Base-by-base conservation (phyloP, 805 yeast genomes). In the Ascoidea asiatica region DNA sequence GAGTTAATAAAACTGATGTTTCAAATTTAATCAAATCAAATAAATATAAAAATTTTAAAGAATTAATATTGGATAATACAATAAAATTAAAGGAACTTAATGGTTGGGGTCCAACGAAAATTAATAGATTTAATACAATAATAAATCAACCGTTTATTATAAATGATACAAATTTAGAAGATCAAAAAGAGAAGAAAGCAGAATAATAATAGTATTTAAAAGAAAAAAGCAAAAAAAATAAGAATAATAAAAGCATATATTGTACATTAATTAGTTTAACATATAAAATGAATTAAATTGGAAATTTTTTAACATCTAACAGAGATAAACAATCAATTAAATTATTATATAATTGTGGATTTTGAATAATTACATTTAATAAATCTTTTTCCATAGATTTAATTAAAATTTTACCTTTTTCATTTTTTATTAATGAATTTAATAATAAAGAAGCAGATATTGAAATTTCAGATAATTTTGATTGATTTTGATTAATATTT, bases 1-100 rank as follows among this genome's bases (percentile, higher is more conserved):
- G 71, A 11, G 62, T 75, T 20, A 75, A 74, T 53, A 75, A 74
- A 52, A 73, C 79, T 0, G 78, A 75, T 50, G 72, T 75, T 17
- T 63, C 68, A 19, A 72, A 71, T 46, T 56, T 74, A 21, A 73
- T 77, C 5, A 72, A 71, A 48, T 72, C 65, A 49, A 70, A 70
- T 39, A 63, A 65, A 6, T 60, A 74, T 40, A 61, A 61, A 41
- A 60, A 65, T 23, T 47, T 49, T 33, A 39, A 42, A 29, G 48
- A 43, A 7, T 39, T 49, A 23, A 42, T 49, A 21, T 22, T 33
- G 13, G 52, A 49, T 20, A 29, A 45, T 40, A 44, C 46, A 6
- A 43, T 38, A 18, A 38, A 38, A 21, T 58, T 73, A 18, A 66
- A 51, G 19, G 62, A 74, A 6, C 37, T 47, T 5, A 69, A 63